phyloP scores from a whole-genome alignment of 306 rosid genomes.

The Vicia sativa region DNA sequence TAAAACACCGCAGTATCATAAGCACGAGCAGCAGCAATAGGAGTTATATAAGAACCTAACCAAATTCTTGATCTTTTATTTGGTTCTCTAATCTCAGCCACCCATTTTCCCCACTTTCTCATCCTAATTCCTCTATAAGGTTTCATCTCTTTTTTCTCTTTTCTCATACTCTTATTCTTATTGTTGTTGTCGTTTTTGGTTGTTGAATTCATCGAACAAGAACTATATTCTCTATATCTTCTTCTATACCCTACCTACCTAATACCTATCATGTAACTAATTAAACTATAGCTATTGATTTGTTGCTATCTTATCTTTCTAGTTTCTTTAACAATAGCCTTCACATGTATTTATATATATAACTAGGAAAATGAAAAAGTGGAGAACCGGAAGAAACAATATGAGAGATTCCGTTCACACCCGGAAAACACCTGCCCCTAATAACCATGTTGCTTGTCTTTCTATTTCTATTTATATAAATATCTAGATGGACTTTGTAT shows the following conservation, averaged over 20 bases:
- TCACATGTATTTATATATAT: not conserved
- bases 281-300: conserved; percentile 18
- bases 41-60: conserved; percentile 83
- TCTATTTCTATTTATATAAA: conserved; percentile 16
- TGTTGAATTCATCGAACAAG: conserved; percentile 45
- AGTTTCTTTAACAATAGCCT: conserved; percentile 3
- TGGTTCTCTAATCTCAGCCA: conserved; percentile 94
- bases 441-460: not conserved
- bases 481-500: not conserved
- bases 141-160: conserved; percentile 47
- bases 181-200: conserved; percentile 29
- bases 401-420: conserved; percentile 40
- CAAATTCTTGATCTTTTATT: conserved; percentile 93
- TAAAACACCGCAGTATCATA: conserved; percentile 95
- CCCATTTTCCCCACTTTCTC: conserved; percentile 99
- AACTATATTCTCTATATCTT: conserved; percentile 47
- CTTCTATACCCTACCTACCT: conserved; percentile 25
- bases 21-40: conserved; percentile 93
- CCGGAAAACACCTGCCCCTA: conserved; percentile 4
- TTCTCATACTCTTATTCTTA: conserved; percentile 42
- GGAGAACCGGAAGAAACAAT: not conserved
- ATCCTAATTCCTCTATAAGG: conserved; percentile 93
- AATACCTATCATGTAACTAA: conserved; percentile 21
- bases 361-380: not conserved
- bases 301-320: conserved; percentile 5